Evolutionary conservation across 306 rosid species (phyloP).

Genomic region (Gastrolobium bilobum): DNA sequence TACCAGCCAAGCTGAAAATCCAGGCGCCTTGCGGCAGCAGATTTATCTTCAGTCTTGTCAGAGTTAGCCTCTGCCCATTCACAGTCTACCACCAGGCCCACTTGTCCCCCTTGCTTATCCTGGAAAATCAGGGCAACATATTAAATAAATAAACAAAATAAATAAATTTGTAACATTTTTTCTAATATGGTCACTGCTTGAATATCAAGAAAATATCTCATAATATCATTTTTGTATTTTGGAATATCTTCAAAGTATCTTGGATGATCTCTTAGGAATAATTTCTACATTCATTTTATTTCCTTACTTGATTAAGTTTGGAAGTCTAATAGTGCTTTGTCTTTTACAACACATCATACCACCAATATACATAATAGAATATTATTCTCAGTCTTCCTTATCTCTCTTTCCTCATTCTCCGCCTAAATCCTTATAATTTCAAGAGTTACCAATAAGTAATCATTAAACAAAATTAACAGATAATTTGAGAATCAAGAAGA

Average conservation of each 20-base stretch:
- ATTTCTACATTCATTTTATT: too few relatives aligned
- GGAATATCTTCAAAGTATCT: too few relatives aligned
- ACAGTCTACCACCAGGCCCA: conserved; percentile 82
- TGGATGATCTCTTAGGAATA: too few relatives aligned
- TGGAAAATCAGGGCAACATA: conserved; percentile 44
- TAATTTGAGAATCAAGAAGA: conserved; percentile 25
- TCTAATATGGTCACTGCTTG: background rate
- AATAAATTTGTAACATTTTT: background rate
- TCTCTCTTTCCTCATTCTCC: too few relatives aligned
- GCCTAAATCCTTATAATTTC: too few relatives aligned
- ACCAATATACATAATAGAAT: too few relatives aligned
- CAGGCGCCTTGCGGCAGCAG: conserved; percentile 87
- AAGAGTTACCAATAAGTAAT: background rate
- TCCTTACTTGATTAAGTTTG: too few relatives aligned
- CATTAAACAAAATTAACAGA: conserved; percentile 7
- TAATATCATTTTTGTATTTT: too few relatives aligned
- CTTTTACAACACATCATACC: too few relatives aligned
- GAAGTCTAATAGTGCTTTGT: too few relatives aligned
- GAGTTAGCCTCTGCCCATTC: conserved; percentile 98
- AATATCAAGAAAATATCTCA: too few relatives aligned
- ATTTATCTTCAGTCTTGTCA: conserved; percentile 71
- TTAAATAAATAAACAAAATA: conserved; percentile 29
- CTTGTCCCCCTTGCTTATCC: conserved; percentile 87
- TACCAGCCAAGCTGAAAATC: conserved; percentile 98
- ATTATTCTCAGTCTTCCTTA: too few relatives aligned